Conservation (phyloP, 768 basidiomycete genomes). For the Trametes villosa region DNA sequence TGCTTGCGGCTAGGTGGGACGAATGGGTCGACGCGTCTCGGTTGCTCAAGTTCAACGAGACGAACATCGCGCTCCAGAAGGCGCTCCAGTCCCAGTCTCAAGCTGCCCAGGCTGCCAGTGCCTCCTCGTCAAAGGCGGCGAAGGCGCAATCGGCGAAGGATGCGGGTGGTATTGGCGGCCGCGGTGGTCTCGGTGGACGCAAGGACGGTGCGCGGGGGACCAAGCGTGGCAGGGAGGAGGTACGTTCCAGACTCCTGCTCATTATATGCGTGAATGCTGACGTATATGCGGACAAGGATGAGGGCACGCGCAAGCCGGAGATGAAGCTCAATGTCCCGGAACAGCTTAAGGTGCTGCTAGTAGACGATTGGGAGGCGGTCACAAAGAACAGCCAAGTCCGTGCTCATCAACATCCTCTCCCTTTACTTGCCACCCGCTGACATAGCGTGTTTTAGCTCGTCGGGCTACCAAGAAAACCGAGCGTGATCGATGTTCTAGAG, state of each 20-base stretch:
- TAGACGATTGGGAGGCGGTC: conserved; percentile 97
- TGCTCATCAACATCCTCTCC: neutral
- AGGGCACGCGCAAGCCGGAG: conserved; percentile 78
- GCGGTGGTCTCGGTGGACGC: conserved; percentile 27
- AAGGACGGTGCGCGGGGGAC: conserved; percentile 72
- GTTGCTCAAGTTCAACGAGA: conserved; percentile 83
- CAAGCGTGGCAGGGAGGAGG: conserved; percentile 77
- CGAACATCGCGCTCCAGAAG: conserved; percentile 80
- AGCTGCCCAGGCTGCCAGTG: conserved; percentile 44
- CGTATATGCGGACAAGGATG: conserved; percentile 55
- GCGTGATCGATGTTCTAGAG: conserved; percentile 73
- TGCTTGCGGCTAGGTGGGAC: conserved; percentile 72
- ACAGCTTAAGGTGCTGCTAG: conserved; percentile 82
- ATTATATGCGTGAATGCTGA: neutral
- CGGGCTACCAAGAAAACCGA: conserved; percentile 78
- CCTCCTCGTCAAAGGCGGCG: conserved; percentile 37
- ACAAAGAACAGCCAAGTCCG: conserved; percentile 91
- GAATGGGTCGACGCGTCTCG: conserved; percentile 91
- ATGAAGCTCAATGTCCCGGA: conserved; percentile 92
- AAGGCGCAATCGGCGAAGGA: conserved; percentile 28
- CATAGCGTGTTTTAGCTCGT: conserved; percentile 65
- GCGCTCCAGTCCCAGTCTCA: conserved; percentile 51
- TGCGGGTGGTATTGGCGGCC: conserved; percentile 4
- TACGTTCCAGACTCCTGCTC: conserved; percentile 34
- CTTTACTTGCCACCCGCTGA: neutral